phyloP scores from a whole-genome alignment of 306 rosid species.

The Fragaria ananassa region DNA sequence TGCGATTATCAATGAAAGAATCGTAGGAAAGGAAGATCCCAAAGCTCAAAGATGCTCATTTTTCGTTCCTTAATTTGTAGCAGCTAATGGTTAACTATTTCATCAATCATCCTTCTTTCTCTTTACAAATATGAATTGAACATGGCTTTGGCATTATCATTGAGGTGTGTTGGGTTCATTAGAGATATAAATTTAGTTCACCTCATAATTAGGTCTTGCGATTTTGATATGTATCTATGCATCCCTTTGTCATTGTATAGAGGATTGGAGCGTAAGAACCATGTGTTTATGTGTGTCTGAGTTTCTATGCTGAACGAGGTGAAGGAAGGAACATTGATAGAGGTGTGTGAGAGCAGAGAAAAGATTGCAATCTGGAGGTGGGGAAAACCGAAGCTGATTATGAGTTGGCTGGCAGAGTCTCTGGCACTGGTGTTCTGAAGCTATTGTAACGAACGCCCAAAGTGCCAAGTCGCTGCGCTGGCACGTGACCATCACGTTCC shows the following conservation, averaged over 20 bases:
- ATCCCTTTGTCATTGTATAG: neutral
- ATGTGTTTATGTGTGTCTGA: neutral
- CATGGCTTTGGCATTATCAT: neutral
- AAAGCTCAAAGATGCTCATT: neutral
- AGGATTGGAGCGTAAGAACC: neutral
- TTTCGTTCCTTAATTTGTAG: neutral
- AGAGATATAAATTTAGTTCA: neutral
- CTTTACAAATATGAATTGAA: neutral
- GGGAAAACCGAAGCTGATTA: constrained; percentile 9
- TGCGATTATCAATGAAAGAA: neutral
- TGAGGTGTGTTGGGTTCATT: neutral
- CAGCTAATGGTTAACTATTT: neutral
- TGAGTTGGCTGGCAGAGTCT: constrained; percentile 2
- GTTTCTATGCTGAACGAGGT: neutral
- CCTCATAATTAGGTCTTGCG: neutral
- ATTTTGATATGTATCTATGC: neutral
- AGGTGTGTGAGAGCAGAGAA: neutral
- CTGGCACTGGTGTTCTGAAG: constrained; percentile 4
- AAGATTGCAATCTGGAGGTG: neutral
- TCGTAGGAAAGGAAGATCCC: neutral
- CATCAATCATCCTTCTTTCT: constrained; percentile 2
- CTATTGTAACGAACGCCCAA: neutral
- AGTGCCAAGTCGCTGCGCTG: neutral
- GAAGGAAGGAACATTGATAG: neutral
- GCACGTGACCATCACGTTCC: constrained; percentile 33